phyloP scores from a whole-genome alignment of 768 basidiomycete genomes.

The Leccinum uliginosum region DNA sequence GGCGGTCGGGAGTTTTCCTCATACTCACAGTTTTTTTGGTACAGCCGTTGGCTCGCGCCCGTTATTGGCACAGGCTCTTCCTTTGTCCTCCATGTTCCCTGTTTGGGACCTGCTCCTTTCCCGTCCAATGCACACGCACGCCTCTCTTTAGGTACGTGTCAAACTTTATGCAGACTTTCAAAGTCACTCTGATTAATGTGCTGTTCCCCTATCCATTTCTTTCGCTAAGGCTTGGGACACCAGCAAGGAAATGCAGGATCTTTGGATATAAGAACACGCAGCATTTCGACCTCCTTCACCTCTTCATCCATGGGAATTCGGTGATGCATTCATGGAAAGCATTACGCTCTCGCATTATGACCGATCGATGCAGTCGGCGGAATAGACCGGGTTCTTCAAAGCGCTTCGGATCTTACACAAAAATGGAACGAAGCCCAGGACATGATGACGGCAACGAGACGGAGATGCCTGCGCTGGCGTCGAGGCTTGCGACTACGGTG shows the following conservation, averaged over 20 bases:
- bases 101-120: conserved; percentile 74
- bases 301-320: conserved; percentile 46
- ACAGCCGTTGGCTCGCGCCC: conserved; percentile 74
- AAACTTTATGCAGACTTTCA: background rate
- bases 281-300: conserved; percentile 38
- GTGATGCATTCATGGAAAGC: conserved; percentile 64
- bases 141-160: conserved; percentile 50
- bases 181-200: background rate
- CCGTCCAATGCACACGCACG: conserved; percentile 45
- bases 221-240: conserved; percentile 47
- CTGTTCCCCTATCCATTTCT: background rate
- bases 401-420: conserved; percentile 54
- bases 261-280: conserved; percentile 51
- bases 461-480: conserved; percentile 42
- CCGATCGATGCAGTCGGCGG: conserved; percentile 64
- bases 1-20: background rate
- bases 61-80: conserved; percentile 68
- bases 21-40: background rate
- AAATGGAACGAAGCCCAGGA: conserved; percentile 42
- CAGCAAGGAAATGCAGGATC: conserved; percentile 38
- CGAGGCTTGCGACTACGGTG: conserved; percentile 55
- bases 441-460: conserved; percentile 43
- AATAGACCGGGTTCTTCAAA: conserved; percentile 65
- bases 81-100: conserved; percentile 51
- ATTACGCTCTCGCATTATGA: conserved; percentile 62